Conservation (phyloP, 768 basidiomycete genomes). For the Collybiopsis luxurians region DNA sequence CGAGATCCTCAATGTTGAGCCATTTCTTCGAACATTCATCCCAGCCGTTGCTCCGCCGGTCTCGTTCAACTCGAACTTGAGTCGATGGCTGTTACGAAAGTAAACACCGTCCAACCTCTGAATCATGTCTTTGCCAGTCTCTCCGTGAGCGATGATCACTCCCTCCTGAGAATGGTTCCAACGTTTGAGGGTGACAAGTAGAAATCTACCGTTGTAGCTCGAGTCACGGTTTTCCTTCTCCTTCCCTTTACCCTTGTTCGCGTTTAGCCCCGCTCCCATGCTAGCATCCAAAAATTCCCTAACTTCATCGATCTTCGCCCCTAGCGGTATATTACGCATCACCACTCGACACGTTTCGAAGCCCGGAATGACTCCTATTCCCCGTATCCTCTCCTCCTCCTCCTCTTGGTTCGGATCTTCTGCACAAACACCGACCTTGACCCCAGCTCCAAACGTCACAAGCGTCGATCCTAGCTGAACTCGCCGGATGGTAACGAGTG, state of each 20-base stretch:
- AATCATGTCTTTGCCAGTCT: constrained; percentile 38
- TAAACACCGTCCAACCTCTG: constrained; percentile 45
- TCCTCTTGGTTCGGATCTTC: no score
- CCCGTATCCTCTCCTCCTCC: no score
- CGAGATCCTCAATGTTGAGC: constrained; percentile 43
- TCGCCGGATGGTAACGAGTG: constrained; percentile 36
- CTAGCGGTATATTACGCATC: constrained; percentile 42
- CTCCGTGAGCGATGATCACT: constrained; percentile 39
- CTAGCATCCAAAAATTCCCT: constrained; percentile 40
- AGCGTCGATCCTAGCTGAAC: constrained; percentile 46
- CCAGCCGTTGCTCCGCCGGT: constrained; percentile 32
- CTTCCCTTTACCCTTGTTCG: no score
- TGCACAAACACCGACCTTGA: constrained; percentile 31
- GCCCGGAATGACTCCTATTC: constrained; percentile 36
- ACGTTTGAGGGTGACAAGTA: constrained; percentile 29
- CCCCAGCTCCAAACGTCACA: constrained; percentile 48
- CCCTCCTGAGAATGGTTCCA: constrained; percentile 31
- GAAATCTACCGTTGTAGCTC: constrained; percentile 20
- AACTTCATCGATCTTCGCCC: constrained; percentile 38
- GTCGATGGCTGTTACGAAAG: constrained; percentile 35
- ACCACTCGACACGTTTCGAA: constrained; percentile 51
- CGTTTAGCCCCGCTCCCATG: constrained; percentile 15
- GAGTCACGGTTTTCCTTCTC: no score
- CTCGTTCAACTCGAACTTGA: constrained; percentile 41
- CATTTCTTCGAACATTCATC: constrained; percentile 35